phyloP scores from a whole-genome alignment of 164 flowering plant species.

The Stephania japonica region DNA sequence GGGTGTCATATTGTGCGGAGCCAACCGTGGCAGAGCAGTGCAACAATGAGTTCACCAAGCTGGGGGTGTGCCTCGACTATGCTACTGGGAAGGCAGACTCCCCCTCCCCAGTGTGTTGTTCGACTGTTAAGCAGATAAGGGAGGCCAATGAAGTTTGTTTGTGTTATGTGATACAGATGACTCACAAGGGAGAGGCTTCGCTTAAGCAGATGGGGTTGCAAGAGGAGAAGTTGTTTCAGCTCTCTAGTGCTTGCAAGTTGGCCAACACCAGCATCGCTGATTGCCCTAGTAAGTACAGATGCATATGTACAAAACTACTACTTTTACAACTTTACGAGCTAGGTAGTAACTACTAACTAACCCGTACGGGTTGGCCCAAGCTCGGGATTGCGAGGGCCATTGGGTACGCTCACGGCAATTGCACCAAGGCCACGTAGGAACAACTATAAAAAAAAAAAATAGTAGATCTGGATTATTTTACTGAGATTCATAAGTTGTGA shows the following conservation, averaged over 20 bases:
- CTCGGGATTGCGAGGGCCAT: too few species aligned
- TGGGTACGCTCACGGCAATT: too few species aligned
- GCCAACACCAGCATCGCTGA: constrained; percentile 13
- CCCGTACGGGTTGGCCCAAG: too few species aligned
- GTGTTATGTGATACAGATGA: not conserved
- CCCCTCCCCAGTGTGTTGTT: constrained; percentile 43
- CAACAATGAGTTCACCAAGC: constrained; percentile 28
- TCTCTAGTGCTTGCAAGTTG: constrained; percentile 51
- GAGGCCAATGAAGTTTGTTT: not conserved
- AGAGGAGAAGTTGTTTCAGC: constrained; percentile 42
- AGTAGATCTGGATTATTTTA: too few species aligned
- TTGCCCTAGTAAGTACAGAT: constrained; percentile 62
- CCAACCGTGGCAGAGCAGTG: constrained; percentile 28
- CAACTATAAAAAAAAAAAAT: too few species aligned
- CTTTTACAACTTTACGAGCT: too few species aligned
- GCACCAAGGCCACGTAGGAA: too few species aligned
- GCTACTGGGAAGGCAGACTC: constrained; percentile 36
- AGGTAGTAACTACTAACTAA: too few species aligned
- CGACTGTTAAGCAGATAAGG: constrained; percentile 24
- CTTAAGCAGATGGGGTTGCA: constrained; percentile 37
- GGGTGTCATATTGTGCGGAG: not conserved
- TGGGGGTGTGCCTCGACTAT: constrained; percentile 44
- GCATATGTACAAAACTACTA: too few species aligned
- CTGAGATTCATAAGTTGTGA: too few species aligned
- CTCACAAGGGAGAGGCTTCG: not conserved